These are phyloP conservation scores for Oenanthe javanica DNA, from an alignment of 140 eudicot genomes.

Conservation along the genomic window DNA sequence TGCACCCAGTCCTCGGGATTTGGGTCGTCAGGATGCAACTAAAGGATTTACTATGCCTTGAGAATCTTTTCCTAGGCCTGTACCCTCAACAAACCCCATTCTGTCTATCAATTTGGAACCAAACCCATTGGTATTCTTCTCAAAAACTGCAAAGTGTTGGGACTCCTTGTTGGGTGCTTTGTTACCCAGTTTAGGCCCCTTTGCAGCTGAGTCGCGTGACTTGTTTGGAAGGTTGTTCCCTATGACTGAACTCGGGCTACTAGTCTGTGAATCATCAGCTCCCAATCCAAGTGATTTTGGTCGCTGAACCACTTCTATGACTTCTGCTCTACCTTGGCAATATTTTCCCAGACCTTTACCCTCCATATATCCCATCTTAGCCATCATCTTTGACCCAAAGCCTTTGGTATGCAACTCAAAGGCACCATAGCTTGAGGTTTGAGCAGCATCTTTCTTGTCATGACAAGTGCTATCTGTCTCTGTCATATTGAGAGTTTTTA, in stretches of 20 bases:
- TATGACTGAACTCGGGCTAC: constrained; percentile 18
- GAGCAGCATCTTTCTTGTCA: constrained; percentile 15
- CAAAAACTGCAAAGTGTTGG: constrained; percentile 45
- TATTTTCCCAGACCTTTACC: constrained; percentile 79
- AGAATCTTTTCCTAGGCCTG: constrained; percentile 66
- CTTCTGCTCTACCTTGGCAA: constrained; percentile 64
- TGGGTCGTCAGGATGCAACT: too few relatives aligned
- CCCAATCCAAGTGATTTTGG: constrained; percentile 91
- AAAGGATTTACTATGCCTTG: constrained; percentile 50
- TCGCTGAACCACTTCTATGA: constrained; percentile 64
- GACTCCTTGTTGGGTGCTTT: constrained; percentile 13
- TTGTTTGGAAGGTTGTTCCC: constrained; percentile 11
- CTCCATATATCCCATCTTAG: constrained; percentile 50
- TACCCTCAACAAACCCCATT: constrained; percentile 90
- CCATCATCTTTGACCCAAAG: constrained; percentile 34
- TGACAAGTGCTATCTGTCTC: constrained; percentile 21
- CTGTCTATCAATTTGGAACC: constrained; percentile 87
- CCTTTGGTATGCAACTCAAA: constrained; percentile 91
- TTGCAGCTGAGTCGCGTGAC: constrained; percentile 17
- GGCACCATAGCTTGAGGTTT: constrained; percentile 50
- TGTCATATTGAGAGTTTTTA: constrained; percentile 2
- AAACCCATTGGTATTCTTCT: constrained; percentile 84
- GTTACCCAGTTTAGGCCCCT: constrained; percentile 23
- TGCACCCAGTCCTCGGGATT: too few relatives aligned
- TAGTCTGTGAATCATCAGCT: constrained; percentile 41